phyloP scores from a whole-genome alignment of 164 flowering plant genomes.

The Buxus sempervirens region DNA sequence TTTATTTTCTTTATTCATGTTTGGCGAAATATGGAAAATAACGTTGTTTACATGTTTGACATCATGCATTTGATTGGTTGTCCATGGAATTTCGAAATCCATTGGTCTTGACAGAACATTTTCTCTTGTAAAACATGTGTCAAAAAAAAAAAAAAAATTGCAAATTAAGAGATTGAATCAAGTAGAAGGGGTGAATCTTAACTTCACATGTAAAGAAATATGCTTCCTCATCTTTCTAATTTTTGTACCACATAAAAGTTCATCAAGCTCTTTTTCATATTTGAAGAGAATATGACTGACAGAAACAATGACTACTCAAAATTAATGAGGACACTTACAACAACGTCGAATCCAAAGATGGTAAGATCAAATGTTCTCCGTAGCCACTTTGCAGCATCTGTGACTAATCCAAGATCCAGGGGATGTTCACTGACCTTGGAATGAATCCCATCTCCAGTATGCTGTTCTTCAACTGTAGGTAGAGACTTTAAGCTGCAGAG shows the following conservation, averaged over 20 bases:
- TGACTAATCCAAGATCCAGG: conserved; percentile 69
- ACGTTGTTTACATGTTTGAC: no score
- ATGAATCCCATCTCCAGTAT: conserved; percentile 11
- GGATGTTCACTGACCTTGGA: conserved; percentile 15
- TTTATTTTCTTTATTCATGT: no score
- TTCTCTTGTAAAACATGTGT: no score
- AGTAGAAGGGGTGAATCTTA: no score
- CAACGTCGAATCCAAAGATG: conserved; percentile 94
- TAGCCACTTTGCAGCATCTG: conserved; percentile 74
- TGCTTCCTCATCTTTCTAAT: no score
- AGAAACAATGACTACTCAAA: neutral
- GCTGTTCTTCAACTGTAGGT: conserved; percentile 42
- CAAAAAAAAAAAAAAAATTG: no score
- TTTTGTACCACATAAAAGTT: neutral
- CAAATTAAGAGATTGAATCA: no score
- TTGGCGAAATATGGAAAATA: no score
- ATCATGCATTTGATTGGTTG: no score
- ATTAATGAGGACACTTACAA: conserved; percentile 49
- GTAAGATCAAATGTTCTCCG: conserved; percentile 60
- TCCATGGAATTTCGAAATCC: no score
- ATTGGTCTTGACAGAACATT: no score
- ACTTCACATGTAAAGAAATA: no score
- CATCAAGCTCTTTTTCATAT: conserved; percentile 1
- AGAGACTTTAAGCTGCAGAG: conserved; percentile 76
- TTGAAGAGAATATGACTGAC: neutral